Evolutionary conservation across 1,139 yeast genomes (phyloP), one percentile per base, ranked within the genome.

Genomic region (Kazachstania sp.): DNA sequence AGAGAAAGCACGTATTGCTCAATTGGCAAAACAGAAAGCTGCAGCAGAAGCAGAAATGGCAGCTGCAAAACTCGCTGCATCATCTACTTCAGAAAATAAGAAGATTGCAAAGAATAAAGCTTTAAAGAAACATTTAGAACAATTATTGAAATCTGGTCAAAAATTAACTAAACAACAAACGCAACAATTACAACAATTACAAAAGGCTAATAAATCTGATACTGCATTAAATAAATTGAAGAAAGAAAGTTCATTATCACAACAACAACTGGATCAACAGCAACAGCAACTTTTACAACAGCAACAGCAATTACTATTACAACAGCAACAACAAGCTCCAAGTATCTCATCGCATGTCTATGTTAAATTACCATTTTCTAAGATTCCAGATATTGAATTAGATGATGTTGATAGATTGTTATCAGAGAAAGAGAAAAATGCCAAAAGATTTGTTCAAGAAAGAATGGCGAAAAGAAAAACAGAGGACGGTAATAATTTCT

Each of bases 321-420:
- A 44, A 32, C 49, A 46, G 35, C 56, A 56, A 30, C 56, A 55
- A 34, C 60, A 53, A 41, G 54, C 51, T 28, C 55, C 54, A 30
- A 52, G 59, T n/a, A 51, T 55, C 41, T 55, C 59, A 26, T 70
- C 71, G 43, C 95, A 85, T 61, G 90, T 95, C 9, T 86, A 86
- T 68, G 95, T 86, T 58, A 84, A 86, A 55, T 69, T 87, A 39
- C 95, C 96, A 11, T 84, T 94, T 29, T 84, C 95, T 2, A 86
- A 88, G 68, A 85, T 90, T 56, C 97, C 97, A 12, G 97, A 90
- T 66, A 77, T 90, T 77, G 95, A 87, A 47, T 73, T 90, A 56
- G 81, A 85, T 36, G 86, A 95, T 5, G 90, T 90, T 23, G 86
- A 86, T 45, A 75, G 79, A 46, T 81, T 87, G 20, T 70, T 86